phyloP scores from a whole-genome alignment of 805 yeast genomes.

The Hemisphaericaspora nanyangensis region DNA sequence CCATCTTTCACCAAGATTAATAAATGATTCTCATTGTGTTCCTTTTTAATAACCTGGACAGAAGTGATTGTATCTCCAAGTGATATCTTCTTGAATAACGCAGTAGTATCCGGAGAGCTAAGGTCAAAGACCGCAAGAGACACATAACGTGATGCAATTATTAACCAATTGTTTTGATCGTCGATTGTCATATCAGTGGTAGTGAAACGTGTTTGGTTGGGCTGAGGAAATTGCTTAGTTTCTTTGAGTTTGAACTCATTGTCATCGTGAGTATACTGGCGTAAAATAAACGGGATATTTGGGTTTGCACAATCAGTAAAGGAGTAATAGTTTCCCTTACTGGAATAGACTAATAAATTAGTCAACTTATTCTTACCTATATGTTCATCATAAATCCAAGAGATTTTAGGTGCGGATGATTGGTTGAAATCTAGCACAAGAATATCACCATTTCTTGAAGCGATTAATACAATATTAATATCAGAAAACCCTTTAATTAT shows the following conservation, averaged over 20 bases:
- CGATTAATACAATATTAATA: constrained; percentile 23
- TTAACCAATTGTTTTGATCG: constrained; percentile 32
- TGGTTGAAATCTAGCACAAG: constrained; percentile 28
- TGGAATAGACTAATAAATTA: constrained; percentile 39
- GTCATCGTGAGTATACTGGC: constrained; percentile 25
- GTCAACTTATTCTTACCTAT: constrained; percentile 42
- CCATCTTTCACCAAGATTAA: constrained; percentile 67
- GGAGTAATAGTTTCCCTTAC: constrained; percentile 26
- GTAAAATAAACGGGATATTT: constrained; percentile 45
- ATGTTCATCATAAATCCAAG: constrained; percentile 20
- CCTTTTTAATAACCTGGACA: constrained; percentile 33
- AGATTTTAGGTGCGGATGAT: constrained; percentile 16
- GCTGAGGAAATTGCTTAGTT: constrained; percentile 30
- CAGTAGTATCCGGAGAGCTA: constrained; percentile 13
- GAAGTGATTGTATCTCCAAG: constrained; percentile 70
- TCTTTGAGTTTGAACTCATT: constrained; percentile 19
- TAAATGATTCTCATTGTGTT: constrained; percentile 15
- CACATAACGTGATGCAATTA: constrained; percentile 72
- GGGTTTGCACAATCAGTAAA: constrained; percentile 70
- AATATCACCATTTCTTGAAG: constrained; percentile 38
- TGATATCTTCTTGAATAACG: constrained; percentile 45
- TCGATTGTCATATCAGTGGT: constrained; percentile 55
- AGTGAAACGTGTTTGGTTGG: constrained; percentile 47
- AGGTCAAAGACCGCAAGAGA: constrained; percentile 56
- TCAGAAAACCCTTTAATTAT: constrained; percentile 39